Conservation (phyloP, 192 early-diverging fungal genomes). For the Linnemannia zychae region DNA sequence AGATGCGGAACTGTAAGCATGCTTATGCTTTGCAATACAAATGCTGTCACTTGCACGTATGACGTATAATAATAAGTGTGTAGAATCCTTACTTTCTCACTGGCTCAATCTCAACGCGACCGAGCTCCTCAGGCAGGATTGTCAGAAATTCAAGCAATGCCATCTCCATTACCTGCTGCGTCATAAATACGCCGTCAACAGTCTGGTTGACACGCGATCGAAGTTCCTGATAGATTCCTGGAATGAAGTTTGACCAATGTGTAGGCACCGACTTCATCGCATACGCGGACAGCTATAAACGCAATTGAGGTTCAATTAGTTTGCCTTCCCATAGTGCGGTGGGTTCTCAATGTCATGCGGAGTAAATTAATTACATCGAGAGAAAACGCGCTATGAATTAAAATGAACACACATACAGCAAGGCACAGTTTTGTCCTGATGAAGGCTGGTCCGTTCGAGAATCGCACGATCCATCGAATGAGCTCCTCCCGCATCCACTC, state of each 20-base stretch:
- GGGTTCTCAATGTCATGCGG: neutral
- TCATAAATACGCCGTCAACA: conserved; percentile 32
- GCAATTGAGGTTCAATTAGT: neutral
- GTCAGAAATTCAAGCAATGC: conserved; percentile 66
- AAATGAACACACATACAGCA: conserved; percentile 62
- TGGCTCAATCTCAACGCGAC: conserved; percentile 61
- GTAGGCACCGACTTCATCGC: conserved; percentile 62
- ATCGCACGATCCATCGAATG: conserved; percentile 60
- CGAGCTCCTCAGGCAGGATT: conserved; percentile 68
- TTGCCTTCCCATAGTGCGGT: neutral
- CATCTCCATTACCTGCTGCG: conserved; percentile 41
- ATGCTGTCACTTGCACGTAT: conserved; percentile 6
- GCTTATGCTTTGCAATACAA: conserved; percentile 29
- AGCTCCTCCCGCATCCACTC: conserved; percentile 67
- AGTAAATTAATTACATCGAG: neutral
- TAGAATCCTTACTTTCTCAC: conserved; percentile 53
- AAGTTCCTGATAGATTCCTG: conserved; percentile 55
- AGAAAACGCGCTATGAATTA: too few relatives aligned
- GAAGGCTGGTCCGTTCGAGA: conserved; percentile 60
- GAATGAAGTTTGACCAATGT: conserved; percentile 66
- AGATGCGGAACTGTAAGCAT: conserved; percentile 36
- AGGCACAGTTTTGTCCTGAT: conserved; percentile 67
- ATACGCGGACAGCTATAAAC: conserved; percentile 62
- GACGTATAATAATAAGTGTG: neutral
- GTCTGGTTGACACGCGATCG: conserved; percentile 41